Conservation (phyloP, 2,329 filamentous ascomycete species). For the Pseudocercospora vitis region DNA sequence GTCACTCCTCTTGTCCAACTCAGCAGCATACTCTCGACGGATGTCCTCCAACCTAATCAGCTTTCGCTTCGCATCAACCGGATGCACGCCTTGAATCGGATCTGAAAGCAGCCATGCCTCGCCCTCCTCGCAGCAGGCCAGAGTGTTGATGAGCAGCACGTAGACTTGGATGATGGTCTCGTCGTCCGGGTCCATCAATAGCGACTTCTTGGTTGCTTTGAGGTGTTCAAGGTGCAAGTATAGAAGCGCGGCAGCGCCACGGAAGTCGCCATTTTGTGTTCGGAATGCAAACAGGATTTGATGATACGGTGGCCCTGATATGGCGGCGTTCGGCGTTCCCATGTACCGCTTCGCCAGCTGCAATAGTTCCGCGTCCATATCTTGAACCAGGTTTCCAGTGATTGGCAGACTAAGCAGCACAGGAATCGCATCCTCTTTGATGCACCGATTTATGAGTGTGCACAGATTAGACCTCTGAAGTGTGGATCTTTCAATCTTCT, state of each 20-base stretch:
- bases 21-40: slow-evolving; percentile 82
- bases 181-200: slow-evolving; percentile 46
- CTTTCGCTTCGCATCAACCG: slow-evolving; percentile 57
- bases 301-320: slow-evolving; percentile 65
- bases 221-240: slow-evolving; percentile 58
- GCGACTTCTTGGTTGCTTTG: slow-evolving; percentile 24
- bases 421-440: slow-evolving; percentile 33
- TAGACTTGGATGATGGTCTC: slow-evolving; percentile 69
- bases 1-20: slow-evolving; percentile 82
- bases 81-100: slow-evolving; percentile 45
- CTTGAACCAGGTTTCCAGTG: slow-evolving; percentile 66
- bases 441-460: slow-evolving; percentile 57
- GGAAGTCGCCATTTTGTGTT: slow-evolving; percentile 79
- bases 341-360: slow-evolving; percentile 68
- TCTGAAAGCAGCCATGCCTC: slow-evolving; percentile 77
- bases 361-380: slow-evolving; percentile 75
- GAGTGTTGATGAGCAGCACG: slow-evolving; percentile 86
- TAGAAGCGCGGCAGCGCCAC: slow-evolving; percentile 65
- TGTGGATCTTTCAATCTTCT: slow-evolving; percentile 68
- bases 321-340: slow-evolving; percentile 49
- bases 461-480: slow-evolving; percentile 67
- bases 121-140: slow-evolving; percentile 78
- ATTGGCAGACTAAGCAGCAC: slow-evolving; percentile 72
- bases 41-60: slow-evolving; percentile 85
- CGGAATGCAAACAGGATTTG: slow-evolving; percentile 91